Evolutionary conservation across 495 filamentous ascomycete genomes (phyloP).

Genomic region (Podospora didyma): DNA sequence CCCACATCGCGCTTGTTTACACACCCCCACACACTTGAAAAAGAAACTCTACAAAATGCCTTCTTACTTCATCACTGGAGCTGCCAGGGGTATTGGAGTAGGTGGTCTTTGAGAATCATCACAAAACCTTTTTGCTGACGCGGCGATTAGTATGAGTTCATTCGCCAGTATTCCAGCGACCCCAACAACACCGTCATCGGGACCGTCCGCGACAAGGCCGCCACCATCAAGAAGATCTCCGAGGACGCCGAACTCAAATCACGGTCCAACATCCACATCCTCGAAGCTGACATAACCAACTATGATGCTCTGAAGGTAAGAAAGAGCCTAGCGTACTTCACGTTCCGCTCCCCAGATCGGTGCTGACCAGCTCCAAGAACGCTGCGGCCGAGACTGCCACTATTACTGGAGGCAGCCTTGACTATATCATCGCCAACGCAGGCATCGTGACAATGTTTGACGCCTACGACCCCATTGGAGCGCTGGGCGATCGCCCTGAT

Average conservation of each 20-base stretch:
- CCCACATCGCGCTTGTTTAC: no score
- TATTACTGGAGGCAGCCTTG: slow-evolving; percentile 41
- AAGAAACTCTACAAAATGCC: no score
- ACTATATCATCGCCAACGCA: slow-evolving; percentile 53
- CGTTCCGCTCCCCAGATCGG: no score
- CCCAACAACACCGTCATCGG: slow-evolving; percentile 28
- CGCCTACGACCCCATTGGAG: slow-evolving; percentile 18
- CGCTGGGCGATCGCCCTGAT: slow-evolving; percentile 22
- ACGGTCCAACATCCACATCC: slow-evolving; percentile 35
- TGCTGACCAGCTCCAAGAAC: slow-evolving; percentile 13
- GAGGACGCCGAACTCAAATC: slow-evolving; percentile 10
- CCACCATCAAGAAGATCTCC: slow-evolving; percentile 23
- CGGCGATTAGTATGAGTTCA: slow-evolving; percentile 21
- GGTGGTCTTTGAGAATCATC: not conserved
- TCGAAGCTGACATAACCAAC: slow-evolving; percentile 35
- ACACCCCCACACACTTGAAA: no score
- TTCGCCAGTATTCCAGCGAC: slow-evolving; percentile 25
- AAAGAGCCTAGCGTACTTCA: not conserved
- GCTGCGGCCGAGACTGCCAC: slow-evolving; percentile 26
- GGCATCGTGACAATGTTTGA: slow-evolving; percentile 25
- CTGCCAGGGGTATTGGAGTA: slow-evolving; percentile 18
- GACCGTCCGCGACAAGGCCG: slow-evolving; percentile 31
- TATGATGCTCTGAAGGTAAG: slow-evolving; percentile 25
- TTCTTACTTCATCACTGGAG: slow-evolving; percentile 23
- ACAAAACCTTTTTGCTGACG: not conserved